phyloP scores from a whole-genome alignment of 169 alveolate species.

The Blepharisma undulans region DNA sequence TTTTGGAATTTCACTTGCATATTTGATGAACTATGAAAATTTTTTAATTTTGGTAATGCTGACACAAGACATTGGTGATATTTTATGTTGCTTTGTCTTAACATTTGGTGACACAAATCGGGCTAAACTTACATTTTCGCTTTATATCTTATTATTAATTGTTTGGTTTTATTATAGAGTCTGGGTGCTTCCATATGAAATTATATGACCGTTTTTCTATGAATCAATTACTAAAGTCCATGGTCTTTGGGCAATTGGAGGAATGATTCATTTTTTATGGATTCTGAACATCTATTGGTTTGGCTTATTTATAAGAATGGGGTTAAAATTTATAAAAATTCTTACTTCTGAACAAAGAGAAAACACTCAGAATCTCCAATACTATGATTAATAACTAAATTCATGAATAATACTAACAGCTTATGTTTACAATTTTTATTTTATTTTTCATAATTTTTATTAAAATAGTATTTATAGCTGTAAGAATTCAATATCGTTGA shows the following conservation, averaged over 20 bases:
- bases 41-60: background rate
- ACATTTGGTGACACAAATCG: constrained; percentile 22
- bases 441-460: too few relatives aligned
- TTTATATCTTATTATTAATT: background rate
- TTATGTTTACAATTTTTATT: too few relatives aligned
- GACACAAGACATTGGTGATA: constrained; percentile 4
- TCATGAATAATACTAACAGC: too few relatives aligned
- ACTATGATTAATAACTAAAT: too few relatives aligned
- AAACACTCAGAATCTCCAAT: too few relatives aligned
- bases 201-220: background rate
- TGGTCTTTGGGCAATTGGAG: constrained; percentile 7
- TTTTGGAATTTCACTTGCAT: background rate
- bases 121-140: background rate
- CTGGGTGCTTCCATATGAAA: background rate
- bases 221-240: background rate
- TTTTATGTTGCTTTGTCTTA: background rate
- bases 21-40: constrained; percentile 17
- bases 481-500: too few relatives aligned
- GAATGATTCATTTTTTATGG: background rate
- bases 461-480: too few relatives aligned
- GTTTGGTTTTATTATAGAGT: constrained; percentile 9
- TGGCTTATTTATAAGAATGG: background rate
- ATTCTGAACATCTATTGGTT: constrained; percentile 18
- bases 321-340: background rate
- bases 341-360: too few relatives aligned